Percentiles rank a stretch among this genome's conserved stretches.
These are phyloP conservation scores for Whalleya microplaca DNA, from an alignment of 2,329 filamentous ascomycete genomes.

Conservation along the genomic window DNA sequence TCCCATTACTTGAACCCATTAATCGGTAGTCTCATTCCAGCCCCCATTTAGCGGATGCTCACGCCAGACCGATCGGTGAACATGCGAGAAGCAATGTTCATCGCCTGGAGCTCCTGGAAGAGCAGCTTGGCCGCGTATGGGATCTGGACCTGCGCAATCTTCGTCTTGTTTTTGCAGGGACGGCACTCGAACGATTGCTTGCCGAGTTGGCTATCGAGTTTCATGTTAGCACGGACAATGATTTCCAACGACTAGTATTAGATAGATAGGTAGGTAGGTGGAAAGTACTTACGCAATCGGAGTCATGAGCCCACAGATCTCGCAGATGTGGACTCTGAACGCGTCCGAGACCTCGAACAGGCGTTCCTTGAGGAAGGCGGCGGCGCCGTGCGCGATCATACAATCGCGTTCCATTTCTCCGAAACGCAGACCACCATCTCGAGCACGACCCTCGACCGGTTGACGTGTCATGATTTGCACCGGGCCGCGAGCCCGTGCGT, in stretches of 20 bases:
- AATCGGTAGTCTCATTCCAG: neutral
- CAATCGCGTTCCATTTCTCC: conserved; percentile 99
- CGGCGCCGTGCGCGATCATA: conserved; percentile 99
- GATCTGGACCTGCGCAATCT: conserved; percentile 96
- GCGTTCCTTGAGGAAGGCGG: conserved; percentile 95
- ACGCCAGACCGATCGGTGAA: conserved; percentile 85
- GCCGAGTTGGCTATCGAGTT: conserved; percentile 73
- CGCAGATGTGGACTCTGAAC: conserved; percentile 96
- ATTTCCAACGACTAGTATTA: too few relatives aligned
- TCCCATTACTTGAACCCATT: neutral
- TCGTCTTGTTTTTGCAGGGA: conserved; percentile 98
- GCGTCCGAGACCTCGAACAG: conserved; percentile 97
- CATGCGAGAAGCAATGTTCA: conserved; percentile 98
- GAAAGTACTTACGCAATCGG: conserved; percentile 86
- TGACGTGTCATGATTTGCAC: conserved; percentile 97
- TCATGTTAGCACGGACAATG: conserved; percentile 42
- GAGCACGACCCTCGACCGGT: conserved; percentile 95
- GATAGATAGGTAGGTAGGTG: too few relatives aligned
- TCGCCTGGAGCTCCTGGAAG: conserved; percentile 96
- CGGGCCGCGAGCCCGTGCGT: conserved; percentile 94
- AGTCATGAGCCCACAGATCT: conserved; percentile 98
- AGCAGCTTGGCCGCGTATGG: conserved; percentile 97
- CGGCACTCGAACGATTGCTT: conserved; percentile 97
- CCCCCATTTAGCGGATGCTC: conserved; percentile 60
- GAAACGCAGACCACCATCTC: conserved; percentile 97